These are phyloP conservation scores for Hericium coralloides DNA, from an alignment of 768 basidiomycete genomes.

Conservation along the genomic window DNA sequence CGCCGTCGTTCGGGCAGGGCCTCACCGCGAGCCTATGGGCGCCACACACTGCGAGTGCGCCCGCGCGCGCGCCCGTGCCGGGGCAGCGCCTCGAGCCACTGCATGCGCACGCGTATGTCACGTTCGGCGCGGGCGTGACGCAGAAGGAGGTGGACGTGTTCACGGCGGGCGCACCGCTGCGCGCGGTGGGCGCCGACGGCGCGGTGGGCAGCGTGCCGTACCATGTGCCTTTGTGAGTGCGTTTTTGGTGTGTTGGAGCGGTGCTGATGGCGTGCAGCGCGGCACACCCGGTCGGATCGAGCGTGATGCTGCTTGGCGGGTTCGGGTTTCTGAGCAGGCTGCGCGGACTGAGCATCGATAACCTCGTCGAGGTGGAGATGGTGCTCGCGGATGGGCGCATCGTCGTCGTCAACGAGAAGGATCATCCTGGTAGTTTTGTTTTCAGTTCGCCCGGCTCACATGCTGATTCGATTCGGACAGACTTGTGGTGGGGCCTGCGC, in stretches of 20 bases:
- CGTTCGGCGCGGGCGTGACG: constrained; percentile 78
- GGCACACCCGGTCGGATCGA: constrained; percentile 73
- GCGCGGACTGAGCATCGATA: constrained; percentile 83
- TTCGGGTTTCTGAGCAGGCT: constrained; percentile 84
- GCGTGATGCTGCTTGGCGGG: constrained; percentile 77
- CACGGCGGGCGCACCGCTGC: constrained; percentile 60
- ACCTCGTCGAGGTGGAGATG: constrained; percentile 85
- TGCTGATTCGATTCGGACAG: constrained; percentile 27
- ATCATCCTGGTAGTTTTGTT: constrained; percentile 52
- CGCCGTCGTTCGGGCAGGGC: not conserved
- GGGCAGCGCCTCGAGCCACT: constrained; percentile 42
- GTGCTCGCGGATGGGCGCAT: constrained; percentile 88
- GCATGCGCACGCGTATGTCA: constrained; percentile 68
- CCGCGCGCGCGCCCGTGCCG: constrained; percentile 19
- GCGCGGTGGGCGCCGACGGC: constrained; percentile 44
- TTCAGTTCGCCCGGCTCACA: not conserved
- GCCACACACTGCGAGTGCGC: constrained; percentile 17
- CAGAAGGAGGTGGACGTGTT: constrained; percentile 80
- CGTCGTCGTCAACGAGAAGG: constrained; percentile 62
- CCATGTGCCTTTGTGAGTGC: constrained; percentile 44
- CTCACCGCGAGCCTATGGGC: not conserved
- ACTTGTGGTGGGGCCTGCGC: constrained; percentile 83
- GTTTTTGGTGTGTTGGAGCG: not conserved
- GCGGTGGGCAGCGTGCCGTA: constrained; percentile 56
- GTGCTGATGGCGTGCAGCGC: constrained; percentile 33